phyloP scores from a whole-genome alignment of 768 basidiomycete species.

The Lactarius trivialis region DNA sequence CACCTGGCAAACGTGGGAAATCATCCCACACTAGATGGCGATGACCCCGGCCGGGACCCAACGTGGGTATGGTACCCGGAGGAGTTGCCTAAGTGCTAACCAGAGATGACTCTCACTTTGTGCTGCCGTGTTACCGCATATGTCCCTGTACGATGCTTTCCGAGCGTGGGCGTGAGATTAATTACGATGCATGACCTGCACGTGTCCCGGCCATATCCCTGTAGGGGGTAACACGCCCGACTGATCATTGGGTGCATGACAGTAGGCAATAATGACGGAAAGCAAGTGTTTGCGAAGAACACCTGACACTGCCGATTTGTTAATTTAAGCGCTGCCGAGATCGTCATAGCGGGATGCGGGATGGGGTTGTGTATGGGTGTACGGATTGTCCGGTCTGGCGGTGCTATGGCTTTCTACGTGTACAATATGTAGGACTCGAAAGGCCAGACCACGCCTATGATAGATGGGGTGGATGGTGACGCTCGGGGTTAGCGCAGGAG shows the following conservation, averaged over 20 bases:
- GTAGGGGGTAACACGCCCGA: neutral
- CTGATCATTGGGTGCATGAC: neutral
- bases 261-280: neutral
- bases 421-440: neutral
- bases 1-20: neutral
- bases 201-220: constrained; percentile 7
- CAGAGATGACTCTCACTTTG: neutral
- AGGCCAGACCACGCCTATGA: constrained; percentile 9
- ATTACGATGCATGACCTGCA: neutral
- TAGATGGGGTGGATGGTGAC: constrained; percentile 1
- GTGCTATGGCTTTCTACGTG: neutral
- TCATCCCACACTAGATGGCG: neutral
- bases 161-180: neutral
- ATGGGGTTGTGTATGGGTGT: neutral
- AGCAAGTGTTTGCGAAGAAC: neutral
- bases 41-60: constrained; percentile 1
- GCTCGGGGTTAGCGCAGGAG: constrained; percentile 3
- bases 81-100: neutral
- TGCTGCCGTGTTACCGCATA: constrained; percentile 1
- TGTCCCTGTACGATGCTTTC: neutral
- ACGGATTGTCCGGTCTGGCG: neutral
- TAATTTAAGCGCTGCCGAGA: constrained; percentile 13
- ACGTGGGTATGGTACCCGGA: constrained; percentile 1
- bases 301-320: constrained; percentile 7
- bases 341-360: neutral